A percentile compares a stretch with the other conserved stretches of the same genome.
Conservation (phyloP, 192 early-diverging fungal species). For the Backusella tarrabulga region DNA sequence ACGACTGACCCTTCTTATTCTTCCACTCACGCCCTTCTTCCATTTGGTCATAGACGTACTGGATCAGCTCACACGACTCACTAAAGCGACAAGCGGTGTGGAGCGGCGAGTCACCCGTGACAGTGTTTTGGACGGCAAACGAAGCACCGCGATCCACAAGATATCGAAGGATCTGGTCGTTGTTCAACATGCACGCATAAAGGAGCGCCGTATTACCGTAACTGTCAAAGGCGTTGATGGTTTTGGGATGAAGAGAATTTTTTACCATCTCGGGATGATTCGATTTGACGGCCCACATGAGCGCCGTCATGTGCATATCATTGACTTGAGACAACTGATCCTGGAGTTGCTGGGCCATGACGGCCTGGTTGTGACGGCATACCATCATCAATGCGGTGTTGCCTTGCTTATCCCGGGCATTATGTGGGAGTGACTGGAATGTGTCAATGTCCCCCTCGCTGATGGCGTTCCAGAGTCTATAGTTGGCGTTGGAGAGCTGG, state of each 20-base stretch:
- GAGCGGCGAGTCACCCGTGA: not conserved
- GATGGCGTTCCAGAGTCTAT: conserved; percentile 35
- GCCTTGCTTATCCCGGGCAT: conserved; percentile 40
- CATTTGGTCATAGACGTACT: not conserved
- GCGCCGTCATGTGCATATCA: conserved; percentile 37
- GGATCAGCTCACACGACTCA: not conserved
- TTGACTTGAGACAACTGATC: conserved; percentile 24
- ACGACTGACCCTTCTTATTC: conserved; percentile 40
- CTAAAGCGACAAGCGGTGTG: not conserved
- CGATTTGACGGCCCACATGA: conserved; percentile 36
- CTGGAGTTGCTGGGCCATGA: conserved; percentile 29
- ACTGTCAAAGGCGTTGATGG: conserved; percentile 36
- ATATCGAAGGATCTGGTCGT: not conserved
- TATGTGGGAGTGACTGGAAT: conserved; percentile 11
- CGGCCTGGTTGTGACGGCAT: conserved; percentile 30
- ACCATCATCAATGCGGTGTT: conserved; percentile 42
- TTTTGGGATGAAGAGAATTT: conserved; percentile 6
- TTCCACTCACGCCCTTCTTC: conserved; percentile 3
- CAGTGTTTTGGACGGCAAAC: not conserved
- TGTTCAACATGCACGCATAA: not conserved
- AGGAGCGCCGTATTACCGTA: conserved; percentile 39
- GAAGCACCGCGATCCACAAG: not conserved
- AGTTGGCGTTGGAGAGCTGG: conserved; percentile 35
- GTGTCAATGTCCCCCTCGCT: conserved; percentile 31
- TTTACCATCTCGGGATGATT: conserved; percentile 30